Conservation (phyloP, 2,329 filamentous ascomycete genomes). For the Alternaria angustiovoidea region DNA sequence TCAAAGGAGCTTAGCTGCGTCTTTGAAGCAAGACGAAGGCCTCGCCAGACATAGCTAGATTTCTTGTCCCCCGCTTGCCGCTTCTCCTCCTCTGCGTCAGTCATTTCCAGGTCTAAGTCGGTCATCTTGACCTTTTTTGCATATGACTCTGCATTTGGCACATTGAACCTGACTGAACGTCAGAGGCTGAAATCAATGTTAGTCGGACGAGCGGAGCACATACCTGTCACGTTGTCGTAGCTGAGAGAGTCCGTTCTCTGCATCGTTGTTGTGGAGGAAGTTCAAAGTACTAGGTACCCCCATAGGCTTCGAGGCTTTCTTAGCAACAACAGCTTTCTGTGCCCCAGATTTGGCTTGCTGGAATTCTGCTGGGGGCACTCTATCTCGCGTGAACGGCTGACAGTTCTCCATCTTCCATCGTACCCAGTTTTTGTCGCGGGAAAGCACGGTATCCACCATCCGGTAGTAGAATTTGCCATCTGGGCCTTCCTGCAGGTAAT, state of each 20-base stretch:
- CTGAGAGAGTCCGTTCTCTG: conserved; percentile 69
- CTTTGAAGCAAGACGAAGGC: conserved; percentile 79
- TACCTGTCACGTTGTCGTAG: conserved; percentile 70
- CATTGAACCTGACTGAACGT: conserved; percentile 63
- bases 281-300: conserved; percentile 50
- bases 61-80: conserved; percentile 72
- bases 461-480: conserved; percentile 95
- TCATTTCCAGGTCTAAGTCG: conserved; percentile 87
- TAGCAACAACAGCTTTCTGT: conserved; percentile 72
- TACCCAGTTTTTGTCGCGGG: conserved; percentile 97
- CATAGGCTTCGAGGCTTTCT: conserved; percentile 67
- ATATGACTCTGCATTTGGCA: conserved; percentile 76
- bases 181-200: conserved; percentile 27
- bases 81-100: conserved; percentile 69
- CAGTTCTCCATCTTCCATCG: conserved; percentile 98
- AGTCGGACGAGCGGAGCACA: conserved; percentile 40
- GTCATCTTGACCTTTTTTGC: conserved; percentile 77
- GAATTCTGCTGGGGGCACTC: conserved; percentile 74
- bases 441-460: conserved; percentile 95
- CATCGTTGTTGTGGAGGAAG: conserved; percentile 76
- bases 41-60: conserved; percentile 89
- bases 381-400: conserved; percentile 79
- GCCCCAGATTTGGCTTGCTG: conserved; percentile 72
- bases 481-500: conserved; percentile 79
- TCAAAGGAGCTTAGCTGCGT: conserved; percentile 81